phyloP scores from a whole-genome alignment of 495 filamentous ascomycete genomes.

The Tuber calosporum region DNA sequence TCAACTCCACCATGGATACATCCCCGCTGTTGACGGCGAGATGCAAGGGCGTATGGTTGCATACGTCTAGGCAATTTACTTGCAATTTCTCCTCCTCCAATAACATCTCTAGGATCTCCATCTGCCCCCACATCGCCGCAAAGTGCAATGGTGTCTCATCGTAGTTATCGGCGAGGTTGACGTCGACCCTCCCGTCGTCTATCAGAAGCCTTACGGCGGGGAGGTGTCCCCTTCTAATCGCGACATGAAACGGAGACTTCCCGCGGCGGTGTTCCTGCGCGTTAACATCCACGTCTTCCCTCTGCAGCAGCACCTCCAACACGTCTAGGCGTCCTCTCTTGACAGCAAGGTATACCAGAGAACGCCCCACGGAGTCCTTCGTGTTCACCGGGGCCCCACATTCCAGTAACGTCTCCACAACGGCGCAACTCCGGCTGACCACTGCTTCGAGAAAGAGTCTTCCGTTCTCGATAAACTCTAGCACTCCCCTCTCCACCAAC shows the following conservation, averaged over 20 bases:
- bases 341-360: background rate
- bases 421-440: background rate
- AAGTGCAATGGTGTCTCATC: slow-evolving; percentile 12
- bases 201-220: background rate
- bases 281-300: background rate
- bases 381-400: background rate
- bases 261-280: background rate
- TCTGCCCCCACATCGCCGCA: slow-evolving; percentile 6
- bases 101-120: slow-evolving; percentile 9
- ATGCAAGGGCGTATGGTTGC: background rate
- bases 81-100: background rate
- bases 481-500: background rate
- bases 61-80: background rate
- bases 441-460: background rate
- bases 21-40: background rate
- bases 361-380: background rate
- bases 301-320: background rate
- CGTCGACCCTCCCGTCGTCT: background rate
- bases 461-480: background rate
- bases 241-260: background rate
- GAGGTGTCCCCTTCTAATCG: background rate
- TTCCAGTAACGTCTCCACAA: background rate
- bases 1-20: background rate
- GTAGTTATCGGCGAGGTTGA: background rate
- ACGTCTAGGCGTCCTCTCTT: background rate